Percentiles rank a stretch among this genome's conserved stretches.
These are phyloP conservation scores for Epichloe gansuensis DNA, from an alignment of 2,329 filamentous ascomycete genomes.

Conservation along the genomic window DNA sequence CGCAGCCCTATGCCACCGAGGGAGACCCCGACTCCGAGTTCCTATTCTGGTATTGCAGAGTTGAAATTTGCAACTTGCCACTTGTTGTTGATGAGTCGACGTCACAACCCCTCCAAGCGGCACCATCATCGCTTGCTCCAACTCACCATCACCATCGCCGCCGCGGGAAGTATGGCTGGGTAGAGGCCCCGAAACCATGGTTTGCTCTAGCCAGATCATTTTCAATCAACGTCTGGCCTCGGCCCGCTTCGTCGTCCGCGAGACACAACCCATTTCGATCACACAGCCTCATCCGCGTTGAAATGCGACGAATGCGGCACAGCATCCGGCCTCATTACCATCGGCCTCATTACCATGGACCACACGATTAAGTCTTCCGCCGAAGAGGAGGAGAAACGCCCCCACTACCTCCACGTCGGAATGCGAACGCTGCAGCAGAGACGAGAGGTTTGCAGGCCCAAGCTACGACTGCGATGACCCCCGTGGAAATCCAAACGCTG, in stretches of 20 bases:
- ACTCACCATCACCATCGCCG: background rate
- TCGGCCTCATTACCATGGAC: conserved; percentile 17
- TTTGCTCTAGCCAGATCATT: background rate
- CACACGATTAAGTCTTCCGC: conserved; percentile 15
- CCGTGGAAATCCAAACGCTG: conserved; percentile 68
- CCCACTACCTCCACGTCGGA: conserved; percentile 44
- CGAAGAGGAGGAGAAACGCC: conserved; percentile 32
- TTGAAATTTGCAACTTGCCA: background rate
- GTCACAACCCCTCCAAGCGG: background rate
- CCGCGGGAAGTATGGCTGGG: background rate
- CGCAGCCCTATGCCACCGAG: background rate
- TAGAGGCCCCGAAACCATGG: background rate
- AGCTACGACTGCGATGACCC: conserved; percentile 75
- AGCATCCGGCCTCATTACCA: conserved; percentile 11
- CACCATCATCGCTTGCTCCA: too few species aligned
- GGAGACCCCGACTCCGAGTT: background rate
- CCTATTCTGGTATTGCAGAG: too few species aligned
- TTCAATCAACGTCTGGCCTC: background rate
- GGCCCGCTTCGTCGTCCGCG: background rate
- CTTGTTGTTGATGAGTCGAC: background rate
- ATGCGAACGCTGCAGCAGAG: conserved; percentile 24
- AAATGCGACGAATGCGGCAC: conserved; percentile 15
- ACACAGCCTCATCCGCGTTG: conserved; percentile 8
- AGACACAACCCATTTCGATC: background rate
- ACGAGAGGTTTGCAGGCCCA: conserved; percentile 40